These are phyloP conservation scores for Rubia peregrina DNA, from an alignment of 305 asterid species.

Conservation along the genomic window DNA sequence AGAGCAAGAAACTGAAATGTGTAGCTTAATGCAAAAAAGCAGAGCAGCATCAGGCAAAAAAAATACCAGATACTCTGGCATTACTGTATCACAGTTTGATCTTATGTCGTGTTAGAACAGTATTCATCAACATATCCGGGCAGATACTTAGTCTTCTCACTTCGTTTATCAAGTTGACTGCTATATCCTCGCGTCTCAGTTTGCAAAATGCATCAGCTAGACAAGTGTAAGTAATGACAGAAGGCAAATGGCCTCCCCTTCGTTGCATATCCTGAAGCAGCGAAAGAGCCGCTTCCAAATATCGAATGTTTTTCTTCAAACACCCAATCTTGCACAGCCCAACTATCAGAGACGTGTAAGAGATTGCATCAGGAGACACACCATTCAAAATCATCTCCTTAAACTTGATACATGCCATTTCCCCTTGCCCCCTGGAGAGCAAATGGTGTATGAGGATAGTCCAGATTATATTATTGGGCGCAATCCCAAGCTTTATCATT, in stretches of 20 bases:
- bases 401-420: constrained; percentile 38
- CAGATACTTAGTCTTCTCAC: constrained; percentile 29
- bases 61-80: constrained; percentile 14
- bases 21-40: too few relatives aligned
- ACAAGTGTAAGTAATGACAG: constrained; percentile 51
- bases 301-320: constrained; percentile 17
- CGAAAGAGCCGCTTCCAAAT: constrained; percentile 23
- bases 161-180: constrained; percentile 25
- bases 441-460: constrained; percentile 43
- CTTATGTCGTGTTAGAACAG: constrained; percentile 10
- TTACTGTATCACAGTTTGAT: constrained; percentile 25
- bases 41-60: too few relatives aligned
- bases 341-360: constrained; percentile 41
- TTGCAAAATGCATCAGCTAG: constrained; percentile 44
- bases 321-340: constrained; percentile 36
- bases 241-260: constrained; percentile 30
- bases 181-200: constrained; percentile 29
- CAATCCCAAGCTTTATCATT: constrained; percentile 43
- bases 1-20: too few relatives aligned
- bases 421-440: constrained; percentile 25
- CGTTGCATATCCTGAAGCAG: constrained; percentile 38
- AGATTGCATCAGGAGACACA: constrained; percentile 27
- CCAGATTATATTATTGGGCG: constrained; percentile 35
- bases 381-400: constrained; percentile 33
- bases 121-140: constrained; percentile 37